Conservation (phyloP, 1,284 basidiomycete species). For the Malassezia yamatoensis region DNA sequence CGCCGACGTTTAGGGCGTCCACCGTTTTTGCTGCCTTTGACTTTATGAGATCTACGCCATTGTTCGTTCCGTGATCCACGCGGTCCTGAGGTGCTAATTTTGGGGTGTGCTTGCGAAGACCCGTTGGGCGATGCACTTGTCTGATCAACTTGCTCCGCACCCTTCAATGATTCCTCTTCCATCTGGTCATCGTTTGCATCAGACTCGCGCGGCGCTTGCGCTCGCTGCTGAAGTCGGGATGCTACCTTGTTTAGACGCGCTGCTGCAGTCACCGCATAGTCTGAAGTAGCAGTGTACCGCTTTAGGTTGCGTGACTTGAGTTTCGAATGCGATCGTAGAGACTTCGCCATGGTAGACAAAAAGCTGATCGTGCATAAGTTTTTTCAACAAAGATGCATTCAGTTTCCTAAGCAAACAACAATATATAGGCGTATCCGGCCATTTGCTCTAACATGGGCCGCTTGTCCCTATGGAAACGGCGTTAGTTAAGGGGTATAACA, state of each 20-base stretch:
- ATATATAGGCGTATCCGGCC: too few relatives aligned
- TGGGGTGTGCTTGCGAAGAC: slow-evolving; percentile 6
- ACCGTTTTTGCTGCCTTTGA: slow-evolving; percentile 27
- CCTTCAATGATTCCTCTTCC: slow-evolving; percentile 35
- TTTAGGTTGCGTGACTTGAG: slow-evolving; percentile 73
- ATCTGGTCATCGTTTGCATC: slow-evolving; percentile 51
- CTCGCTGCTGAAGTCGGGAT: slow-evolving; percentile 54
- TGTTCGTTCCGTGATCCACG: slow-evolving; percentile 35
- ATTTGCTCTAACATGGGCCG: too few relatives aligned
- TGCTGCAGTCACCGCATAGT: slow-evolving; percentile 74
- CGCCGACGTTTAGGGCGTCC: slow-evolving; percentile 33
- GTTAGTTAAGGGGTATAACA: slow-evolving; percentile 24
- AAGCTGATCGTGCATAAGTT: not conserved
- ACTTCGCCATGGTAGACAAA: slow-evolving; percentile 68
- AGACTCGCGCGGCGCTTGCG: slow-evolving; percentile 30
- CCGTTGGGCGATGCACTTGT: slow-evolving; percentile 1
- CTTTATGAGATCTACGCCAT: slow-evolving; percentile 27
- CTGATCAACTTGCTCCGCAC: not conserved
- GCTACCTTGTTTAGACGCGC: slow-evolving; percentile 69
- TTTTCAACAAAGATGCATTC: not conserved
- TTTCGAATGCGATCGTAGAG: slow-evolving; percentile 77
- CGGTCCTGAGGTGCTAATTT: slow-evolving; percentile 33
- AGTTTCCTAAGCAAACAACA: not conserved
- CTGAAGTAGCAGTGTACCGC: slow-evolving; percentile 59
- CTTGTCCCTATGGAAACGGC: slow-evolving; percentile 11